phyloP scores from a whole-genome alignment of 257 asterid species.

The Nicotiana sylvestris region DNA sequence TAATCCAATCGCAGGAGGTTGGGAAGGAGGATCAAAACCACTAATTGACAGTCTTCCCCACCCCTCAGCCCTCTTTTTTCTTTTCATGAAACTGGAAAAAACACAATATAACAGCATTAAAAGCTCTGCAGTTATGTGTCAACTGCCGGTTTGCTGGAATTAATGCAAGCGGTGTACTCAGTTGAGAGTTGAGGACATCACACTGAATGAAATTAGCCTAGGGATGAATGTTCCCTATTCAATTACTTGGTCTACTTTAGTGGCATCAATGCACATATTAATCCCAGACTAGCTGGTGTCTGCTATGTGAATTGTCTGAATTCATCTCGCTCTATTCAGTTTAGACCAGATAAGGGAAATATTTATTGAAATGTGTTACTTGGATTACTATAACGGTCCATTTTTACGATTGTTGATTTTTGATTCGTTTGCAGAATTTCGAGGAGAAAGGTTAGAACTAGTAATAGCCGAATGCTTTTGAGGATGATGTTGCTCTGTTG shows the following conservation, averaged over 20 bases:
- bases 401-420: background rate
- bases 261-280: background rate
- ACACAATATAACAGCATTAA: background rate
- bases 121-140: background rate
- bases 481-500: background rate
- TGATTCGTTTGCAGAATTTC: background rate
- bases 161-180: background rate
- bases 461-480: background rate
- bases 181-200: constrained; percentile 9
- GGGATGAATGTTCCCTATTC: background rate
- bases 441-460: background rate
- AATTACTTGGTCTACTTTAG: background rate
- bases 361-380: background rate
- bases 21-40: background rate
- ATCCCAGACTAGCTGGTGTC: background rate
- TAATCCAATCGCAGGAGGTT: background rate
- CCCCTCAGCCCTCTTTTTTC: background rate
- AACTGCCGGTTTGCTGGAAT: background rate
- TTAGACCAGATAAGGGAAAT: background rate
- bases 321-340: background rate
- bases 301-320: constrained; percentile 6
- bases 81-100: background rate
- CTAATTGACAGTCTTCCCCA: background rate
- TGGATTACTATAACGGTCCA: background rate
- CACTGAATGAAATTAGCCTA: background rate